phyloP scores from a whole-genome alignment of 2,329 filamentous ascomycete genomes.

The Aspergillus luchuensis region DNA sequence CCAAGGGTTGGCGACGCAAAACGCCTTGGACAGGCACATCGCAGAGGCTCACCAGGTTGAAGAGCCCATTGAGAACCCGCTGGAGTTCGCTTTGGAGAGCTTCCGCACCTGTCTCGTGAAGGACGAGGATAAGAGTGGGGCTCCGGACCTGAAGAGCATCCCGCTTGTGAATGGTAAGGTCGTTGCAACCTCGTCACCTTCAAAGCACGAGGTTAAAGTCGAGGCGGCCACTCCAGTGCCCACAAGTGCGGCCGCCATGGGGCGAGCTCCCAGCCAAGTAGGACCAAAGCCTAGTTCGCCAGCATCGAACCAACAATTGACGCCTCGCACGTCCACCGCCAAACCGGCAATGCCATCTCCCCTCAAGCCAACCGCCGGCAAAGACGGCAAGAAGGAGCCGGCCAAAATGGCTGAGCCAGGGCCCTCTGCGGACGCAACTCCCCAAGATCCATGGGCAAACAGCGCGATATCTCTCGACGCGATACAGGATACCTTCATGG shows the following conservation, averaged over 20 bases:
- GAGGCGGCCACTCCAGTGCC: conserved; percentile 34
- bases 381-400: conserved; percentile 31
- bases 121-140: conserved; percentile 41
- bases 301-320: conserved; percentile 36
- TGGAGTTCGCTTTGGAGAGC: conserved; percentile 59
- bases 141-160: conserved; percentile 23
- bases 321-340: conserved; percentile 29
- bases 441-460: conserved; percentile 41
- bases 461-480: conserved; percentile 40
- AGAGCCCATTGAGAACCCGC: conserved; percentile 54
- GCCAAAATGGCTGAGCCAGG: conserved; percentile 26
- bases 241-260: conserved; percentile 35
- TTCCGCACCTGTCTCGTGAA: conserved; percentile 54
- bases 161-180: conserved; percentile 21
- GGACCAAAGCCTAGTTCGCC: conserved; percentile 39
- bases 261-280: conserved; percentile 35
- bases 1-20: conserved; percentile 58
- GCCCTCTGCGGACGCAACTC: conserved; percentile 13
- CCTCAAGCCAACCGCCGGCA: conserved; percentile 28
- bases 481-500: conserved; percentile 42
- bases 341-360: conserved; percentile 26
- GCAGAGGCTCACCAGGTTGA: conserved; percentile 55
- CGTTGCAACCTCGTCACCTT: conserved; percentile 23
- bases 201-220: conserved; percentile 31
- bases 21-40: conserved; percentile 57